Evolutionary conservation across 192 early-diverging fungal species (phyloP), one percentile per base, ranked within the genome.

Genomic region (Entophlyctis helioformis): DNA sequence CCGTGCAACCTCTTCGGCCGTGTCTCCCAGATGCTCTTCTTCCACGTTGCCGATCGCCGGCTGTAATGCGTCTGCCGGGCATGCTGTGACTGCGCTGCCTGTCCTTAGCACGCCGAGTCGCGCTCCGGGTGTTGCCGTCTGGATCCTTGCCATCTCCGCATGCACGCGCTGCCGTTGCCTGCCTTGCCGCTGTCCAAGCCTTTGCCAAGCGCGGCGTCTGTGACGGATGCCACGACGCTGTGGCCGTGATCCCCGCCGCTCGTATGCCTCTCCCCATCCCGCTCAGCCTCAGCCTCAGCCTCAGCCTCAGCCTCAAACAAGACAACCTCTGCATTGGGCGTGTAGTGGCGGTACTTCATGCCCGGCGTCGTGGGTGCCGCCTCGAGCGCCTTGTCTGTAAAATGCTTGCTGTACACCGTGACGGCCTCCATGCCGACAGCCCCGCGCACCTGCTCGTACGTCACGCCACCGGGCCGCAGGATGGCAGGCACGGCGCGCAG

Each of bases 291-390:
- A n/a, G n/a, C n/a, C n/a, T n/a, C n/a, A n/a, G n/a, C n/a, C n/a
- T n/a, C n/a, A n/a, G n/a, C n/a, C n/a, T n/a, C n/a, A n/a, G 27
- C 39, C 29, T 75, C 81, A 53, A 90, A 74, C 20, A 96, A 39
- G 9, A 90, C 64, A 19, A 96, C 92, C 33, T 80, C 72, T 2
- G 87, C 87, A 20, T 84, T 73, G 6, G 96, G 96, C 19, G 87
- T 85, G 54, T 99, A 99, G 64, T 99, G 96, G 5, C 90, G 64
- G 59, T 99, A 99, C 60, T 99, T 99, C 96, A 99, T 99, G 11
- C 96, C 96, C 19, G 96, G 96, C 16, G 96, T 94, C 0, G 87
- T 92, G 0, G 96, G 96, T 7, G 74, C 65, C 20, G 54, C 53
- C 43, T 95, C 90, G 54, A 89, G 57, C 22, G 59, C 67, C 3